These are phyloP conservation scores for Corymbia calophylla DNA, from an alignment of 441 rosid genomes.

Conservation along the genomic window DNA sequence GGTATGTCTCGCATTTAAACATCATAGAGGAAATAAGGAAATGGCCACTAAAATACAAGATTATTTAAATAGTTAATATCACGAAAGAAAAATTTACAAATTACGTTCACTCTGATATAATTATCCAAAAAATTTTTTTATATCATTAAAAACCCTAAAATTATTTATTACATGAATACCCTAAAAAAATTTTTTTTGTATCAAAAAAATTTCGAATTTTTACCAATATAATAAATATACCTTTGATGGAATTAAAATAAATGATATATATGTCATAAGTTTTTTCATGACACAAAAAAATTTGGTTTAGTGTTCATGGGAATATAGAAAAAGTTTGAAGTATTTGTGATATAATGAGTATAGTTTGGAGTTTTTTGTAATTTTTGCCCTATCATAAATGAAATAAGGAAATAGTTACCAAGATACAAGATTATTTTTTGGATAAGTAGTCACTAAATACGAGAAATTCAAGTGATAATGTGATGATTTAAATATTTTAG, in stretches of 20 bases:
- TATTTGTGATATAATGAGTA: background rate
- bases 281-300: no score
- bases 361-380: no score
- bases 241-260: rapidly evolving
- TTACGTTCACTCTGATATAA: rapidly evolving
- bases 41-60: background rate
- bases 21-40: background rate
- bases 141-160: no score
- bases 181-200: no score
- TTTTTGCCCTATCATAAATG: background rate
- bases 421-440: no score
- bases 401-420: no score
- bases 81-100: no score
- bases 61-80: no score
- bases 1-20: background rate
- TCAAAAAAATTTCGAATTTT: no score
- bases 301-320: rapidly evolving
- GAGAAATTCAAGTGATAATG: background rate
- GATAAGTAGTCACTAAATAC: background rate
- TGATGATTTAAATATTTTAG: background rate
- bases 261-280: background rate
- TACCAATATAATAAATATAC: no score
- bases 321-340: no score
- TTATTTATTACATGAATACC: no score
- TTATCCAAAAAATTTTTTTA: rapidly evolving